Percentiles rank a stretch among this genome's conserved stretches.
Conservation (phyloP, 1,284 basidiomycete genomes). For the Serendipita sp. region DNA sequence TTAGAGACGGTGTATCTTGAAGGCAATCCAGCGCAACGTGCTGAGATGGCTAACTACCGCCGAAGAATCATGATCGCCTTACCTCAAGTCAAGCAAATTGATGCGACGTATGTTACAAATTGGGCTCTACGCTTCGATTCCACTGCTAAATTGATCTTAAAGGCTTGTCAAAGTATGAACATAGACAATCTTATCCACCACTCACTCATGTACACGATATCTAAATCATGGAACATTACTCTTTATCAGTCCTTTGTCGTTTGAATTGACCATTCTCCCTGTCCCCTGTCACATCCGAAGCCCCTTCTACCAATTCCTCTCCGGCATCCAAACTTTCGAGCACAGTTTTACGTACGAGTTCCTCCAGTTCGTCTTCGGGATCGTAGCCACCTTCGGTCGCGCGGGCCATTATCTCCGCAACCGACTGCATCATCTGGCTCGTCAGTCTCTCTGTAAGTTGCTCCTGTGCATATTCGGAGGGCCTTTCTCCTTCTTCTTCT, state of each 20-base stretch:
- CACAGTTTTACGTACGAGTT: conserved; percentile 43
- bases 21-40: conserved; percentile 78
- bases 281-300: background rate
- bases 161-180: conserved; percentile 8
- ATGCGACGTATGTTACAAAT: conserved; percentile 65
- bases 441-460: conserved; percentile 56
- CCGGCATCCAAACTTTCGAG: conserved; percentile 46
- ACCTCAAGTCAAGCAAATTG: conserved; percentile 85
- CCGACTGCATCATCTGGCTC: conserved; percentile 47
- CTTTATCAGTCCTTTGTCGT: background rate
- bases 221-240: background rate
- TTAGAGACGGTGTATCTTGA: conserved; percentile 91
- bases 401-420: conserved; percentile 50
- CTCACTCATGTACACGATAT: background rate
- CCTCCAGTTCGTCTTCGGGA: conserved; percentile 44
- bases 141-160: background rate
- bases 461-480: conserved; percentile 57
- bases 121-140: background rate
- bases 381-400: conserved; percentile 48
- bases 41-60: conserved; percentile 68
- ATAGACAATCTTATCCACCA: background rate
- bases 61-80: conserved; percentile 81
- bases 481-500: conserved; percentile 19
- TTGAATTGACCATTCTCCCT: background rate
- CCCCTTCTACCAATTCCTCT: conserved; percentile 30